Evolutionary conservation across 2,329 filamentous ascomycete species (phyloP), one percentile per base, ranked within the genome.

Genomic region (Sclerotinia subarctica): DNA sequence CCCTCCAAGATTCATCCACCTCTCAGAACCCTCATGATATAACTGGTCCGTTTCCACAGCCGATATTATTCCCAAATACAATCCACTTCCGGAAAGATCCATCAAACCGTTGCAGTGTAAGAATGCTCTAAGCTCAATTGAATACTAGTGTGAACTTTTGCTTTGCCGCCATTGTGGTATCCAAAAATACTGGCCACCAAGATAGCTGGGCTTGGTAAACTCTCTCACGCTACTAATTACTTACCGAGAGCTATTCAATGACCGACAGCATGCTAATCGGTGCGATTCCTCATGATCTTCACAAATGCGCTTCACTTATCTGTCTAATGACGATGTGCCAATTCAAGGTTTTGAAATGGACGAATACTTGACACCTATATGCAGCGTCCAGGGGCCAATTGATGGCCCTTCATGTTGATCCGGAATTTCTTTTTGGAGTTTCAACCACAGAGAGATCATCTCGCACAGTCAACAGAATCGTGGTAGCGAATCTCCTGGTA

Each of bases 231-330:
- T 47, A 47, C 24, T 35, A 47, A 29, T n/a, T 47, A 32, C 24
- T 59, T 60, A 19, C 32, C 54, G 32, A 42, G 54, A 57, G 54
- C 54, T 38, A 38, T 38, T 24, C 32, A 42, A 57, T 57, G 54
- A 38, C 54, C 54, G 58, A 35, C 46, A 51, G 47, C 46, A 63
- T 63, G 46, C 46, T 52, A 63, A 63, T 63, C 59, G 59, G 59
- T 51, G 59, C 59, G 59, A 63, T 19, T 63, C 21, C 47, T 52
- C 59, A 52, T 26, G 29, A 51, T 52, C 59, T 5, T 51, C 46
- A 21, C 46, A 24, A 35, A 51, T 19, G 21, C 44, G 11, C 15
- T 51, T 62, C 44, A 19, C 24, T 51, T 38, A 3, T 17, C 58
- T 24, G 58, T 26, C 7, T 51, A 49, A 62, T 62, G 58, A 38